Percentiles rank a stretch among this genome's conserved stretches.
Conservation (phyloP, 1,284 basidiomycete species). For the Retiboletus fuscus region DNA sequence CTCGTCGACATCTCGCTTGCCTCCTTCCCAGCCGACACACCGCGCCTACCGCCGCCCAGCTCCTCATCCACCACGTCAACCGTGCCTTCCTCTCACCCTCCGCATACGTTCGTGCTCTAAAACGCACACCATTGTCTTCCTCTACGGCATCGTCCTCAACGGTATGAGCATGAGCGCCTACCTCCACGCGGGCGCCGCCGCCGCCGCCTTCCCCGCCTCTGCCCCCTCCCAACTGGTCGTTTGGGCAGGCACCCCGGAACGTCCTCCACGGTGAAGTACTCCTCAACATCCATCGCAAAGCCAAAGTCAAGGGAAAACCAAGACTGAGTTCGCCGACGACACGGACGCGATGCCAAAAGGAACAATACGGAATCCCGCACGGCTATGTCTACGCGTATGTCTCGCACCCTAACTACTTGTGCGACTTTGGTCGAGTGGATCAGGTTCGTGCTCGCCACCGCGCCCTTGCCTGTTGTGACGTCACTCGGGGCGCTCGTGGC, state of each 20-base stretch:
- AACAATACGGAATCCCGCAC: slow-evolving; percentile 85
- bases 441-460: slow-evolving; percentile 79
- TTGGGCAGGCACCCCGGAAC: slow-evolving; percentile 77
- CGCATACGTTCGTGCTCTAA: slow-evolving; percentile 85
- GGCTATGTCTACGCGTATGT: slow-evolving; percentile 84
- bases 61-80: slow-evolving; percentile 84
- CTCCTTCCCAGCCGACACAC: slow-evolving; percentile 27
- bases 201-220: slow-evolving; percentile 53
- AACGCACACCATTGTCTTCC: slow-evolving; percentile 75
- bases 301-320: slow-evolving; percentile 54
- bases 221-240: slow-evolving; percentile 61
- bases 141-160: slow-evolving; percentile 71
- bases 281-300: slow-evolving; percentile 72
- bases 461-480: slow-evolving; percentile 52
- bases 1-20: too few relatives aligned
- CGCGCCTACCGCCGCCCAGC: slow-evolving; percentile 57
- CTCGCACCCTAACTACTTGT: slow-evolving; percentile 94
- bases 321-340: slow-evolving; percentile 44
- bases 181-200: slow-evolving; percentile 66
- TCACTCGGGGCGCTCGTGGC: slow-evolving; percentile 52
- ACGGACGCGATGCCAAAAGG: slow-evolving; percentile 27
- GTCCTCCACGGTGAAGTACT: slow-evolving; percentile 91
- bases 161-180: slow-evolving; percentile 79
- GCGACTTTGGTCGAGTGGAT: slow-evolving; percentile 92
- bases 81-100: slow-evolving; percentile 84